Evolutionary conservation across 108 stramenopile genomes (phyloP), one percentile per base, ranked within the genome.

Genomic region (Heterococcus sp.): DNA sequence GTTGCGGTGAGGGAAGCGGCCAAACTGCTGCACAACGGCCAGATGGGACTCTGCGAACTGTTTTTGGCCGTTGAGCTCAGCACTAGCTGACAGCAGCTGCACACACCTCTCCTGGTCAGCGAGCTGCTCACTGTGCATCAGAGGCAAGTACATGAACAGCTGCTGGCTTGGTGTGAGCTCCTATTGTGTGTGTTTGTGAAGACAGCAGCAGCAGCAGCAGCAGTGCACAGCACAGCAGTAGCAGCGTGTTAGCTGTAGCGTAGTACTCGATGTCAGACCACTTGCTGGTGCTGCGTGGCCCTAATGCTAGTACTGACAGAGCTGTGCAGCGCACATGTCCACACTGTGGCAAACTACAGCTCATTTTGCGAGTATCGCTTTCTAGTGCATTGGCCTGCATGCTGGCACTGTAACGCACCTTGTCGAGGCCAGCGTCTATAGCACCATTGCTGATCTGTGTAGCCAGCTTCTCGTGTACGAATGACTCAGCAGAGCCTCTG

Each of bases 1-100:
- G 34, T 78, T 78, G 31, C 77, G 65, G 77, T 78, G 77, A 8
- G 77, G 77, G 27, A 78, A 78, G 68, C 77, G 69, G 2, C 32
- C n/a, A 31, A 0, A 2, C 38, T 40, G 38, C 14, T 26, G 2
- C 38, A 30, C 21, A 29, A 36, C 21, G 29, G 37, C 69, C 32
- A 70, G 31, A 0, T 0, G 39, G 5, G 0, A 5, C 2, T 39
- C 21, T 8, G 46, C 46, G 21, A 58, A 58, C 46, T 8, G 14
- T 14, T 14, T 58, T 8, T 21, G 21, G 46, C 21, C 46, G 14
- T 58, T 21, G 8, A 58, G 46, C 14, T 21, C 46, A 8, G 46
- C 14, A 8, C 14, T 58, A 21, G 46, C 8, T 8, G 46, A 14
- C 14, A 58, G 14, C 46, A 14, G 8, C 21, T 8, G 14, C 46